Conservation (phyloP, 2,329 filamentous ascomycete genomes). For the Claviceps cyperi region DNA sequence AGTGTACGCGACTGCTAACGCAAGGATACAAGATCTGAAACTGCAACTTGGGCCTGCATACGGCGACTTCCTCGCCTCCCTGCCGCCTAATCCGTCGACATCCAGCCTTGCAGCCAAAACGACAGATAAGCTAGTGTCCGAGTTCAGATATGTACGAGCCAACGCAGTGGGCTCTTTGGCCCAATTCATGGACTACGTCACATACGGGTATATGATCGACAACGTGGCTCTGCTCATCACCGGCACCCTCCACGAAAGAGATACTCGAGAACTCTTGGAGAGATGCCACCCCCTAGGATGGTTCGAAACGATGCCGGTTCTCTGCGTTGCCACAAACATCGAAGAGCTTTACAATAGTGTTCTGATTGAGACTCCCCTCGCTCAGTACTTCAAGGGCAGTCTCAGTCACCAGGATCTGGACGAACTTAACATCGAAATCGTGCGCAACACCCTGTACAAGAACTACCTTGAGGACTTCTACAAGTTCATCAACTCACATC, state of each 20-base stretch:
- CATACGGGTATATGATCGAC: conserved; percentile 99
- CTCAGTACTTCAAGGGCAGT: conserved; percentile 93
- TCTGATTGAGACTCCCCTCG: conserved; percentile 87
- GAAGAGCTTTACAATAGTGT: conserved; percentile 98
- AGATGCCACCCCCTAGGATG: conserved; percentile 93
- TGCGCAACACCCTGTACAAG: conserved; percentile 97
- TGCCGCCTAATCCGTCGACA: conserved; percentile 93
- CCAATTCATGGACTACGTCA: conserved; percentile 95
- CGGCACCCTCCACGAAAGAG: conserved; percentile 90
- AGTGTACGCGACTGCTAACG: neutral
- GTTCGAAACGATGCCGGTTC: conserved; percentile 98
- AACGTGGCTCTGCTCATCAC: conserved; percentile 97
- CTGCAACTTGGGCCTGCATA: conserved; percentile 93
- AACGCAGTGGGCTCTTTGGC: conserved; percentile 84
- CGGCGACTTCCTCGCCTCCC: conserved; percentile 85
- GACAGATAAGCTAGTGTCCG: conserved; percentile 93
- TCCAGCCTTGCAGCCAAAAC: conserved; percentile 89
- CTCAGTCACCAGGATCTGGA: conserved; percentile 93
- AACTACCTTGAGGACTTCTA: conserved; percentile 98
- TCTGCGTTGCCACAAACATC: conserved; percentile 95
- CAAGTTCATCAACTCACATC: conserved; percentile 78
- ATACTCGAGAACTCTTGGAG: conserved; percentile 88
- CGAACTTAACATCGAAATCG: conserved; percentile 98
- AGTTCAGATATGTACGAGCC: conserved; percentile 91
- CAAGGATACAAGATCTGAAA: conserved; percentile 63